Evolutionary conservation across 148 eudicot species (phyloP), one percentile per base, ranked within the genome.

Genomic region (Rhododendron simsii): DNA sequence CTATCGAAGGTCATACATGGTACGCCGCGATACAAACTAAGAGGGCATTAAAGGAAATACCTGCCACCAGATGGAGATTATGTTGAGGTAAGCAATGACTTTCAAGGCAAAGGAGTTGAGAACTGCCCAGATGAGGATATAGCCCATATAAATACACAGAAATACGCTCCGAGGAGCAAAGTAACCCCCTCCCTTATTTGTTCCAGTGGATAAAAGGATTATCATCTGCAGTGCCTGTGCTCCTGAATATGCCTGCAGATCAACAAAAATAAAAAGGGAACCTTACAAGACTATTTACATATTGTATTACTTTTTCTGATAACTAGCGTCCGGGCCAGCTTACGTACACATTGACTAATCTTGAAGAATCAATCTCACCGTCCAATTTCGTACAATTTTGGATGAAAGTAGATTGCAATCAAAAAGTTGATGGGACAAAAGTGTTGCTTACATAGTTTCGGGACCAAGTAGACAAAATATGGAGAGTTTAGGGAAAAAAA

Each of bases 41-140:
- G 15, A 63, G 28, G 71, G 73, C n/a, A 3, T 65, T 65, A 26
- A 28, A 23, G 44, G 37, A 35, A 41, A 41, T 87, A 93, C 95
- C 92, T 93, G 95, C 95, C 95, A 93, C 88, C 89, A 93, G 59
- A 93, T 84, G 14, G 95, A 93, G 74, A 93, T 71, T 35, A 91
- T 89, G 91, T 91, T 92, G 83, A 93, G 87, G 83, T 91, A 55
- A 18, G 93, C 95, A 33, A 91, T 90, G 21, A 93, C 93, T 81
- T 89, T 87, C 81, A 93, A 87, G 50, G 93, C 92, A 61, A 93
- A 93, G 9, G 95, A 91, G 84, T 93, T 93, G 81, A 93, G 95
- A n/a, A 93, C 86, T 23, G 95, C 95, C 95, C 95, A 93, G 63
- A 91, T 85, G 10, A 93, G 47, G 21, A 93, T 91, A 21, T 88